Evolutionary conservation across 768 basidiomycete species (phyloP).

Genomic region (Kwoniella sp.): DNA sequence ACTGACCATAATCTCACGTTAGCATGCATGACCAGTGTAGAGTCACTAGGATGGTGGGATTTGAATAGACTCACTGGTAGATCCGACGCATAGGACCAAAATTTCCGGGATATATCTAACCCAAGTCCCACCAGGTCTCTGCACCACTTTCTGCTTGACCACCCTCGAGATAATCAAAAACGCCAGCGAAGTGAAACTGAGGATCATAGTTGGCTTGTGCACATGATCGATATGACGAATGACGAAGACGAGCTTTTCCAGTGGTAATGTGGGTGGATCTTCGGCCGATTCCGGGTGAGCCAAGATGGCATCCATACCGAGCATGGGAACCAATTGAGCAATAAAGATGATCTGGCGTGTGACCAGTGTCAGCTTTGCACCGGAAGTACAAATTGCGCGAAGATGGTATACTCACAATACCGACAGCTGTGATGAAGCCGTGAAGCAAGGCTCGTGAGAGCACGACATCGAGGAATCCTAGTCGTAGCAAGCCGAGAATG

Average conservation of each 20-base stretch:
- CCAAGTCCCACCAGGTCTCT: slow-evolving; percentile 62
- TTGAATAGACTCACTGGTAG: slow-evolving; percentile 67
- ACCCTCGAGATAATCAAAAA: slow-evolving; percentile 66
- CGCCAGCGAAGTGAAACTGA: slow-evolving; percentile 72
- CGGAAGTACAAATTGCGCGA: not conserved
- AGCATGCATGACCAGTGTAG: not conserved
- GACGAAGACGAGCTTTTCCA: slow-evolving; percentile 78
- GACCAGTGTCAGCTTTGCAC: not conserved
- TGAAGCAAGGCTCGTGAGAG: slow-evolving; percentile 82
- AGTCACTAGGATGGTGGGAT: too few relatives aligned
- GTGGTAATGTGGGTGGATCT: slow-evolving; percentile 62
- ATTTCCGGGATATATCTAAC: slow-evolving; percentile 88
- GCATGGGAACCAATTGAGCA: slow-evolving; percentile 75
- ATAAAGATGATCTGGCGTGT: slow-evolving; percentile 72
- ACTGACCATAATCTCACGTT: too few relatives aligned
- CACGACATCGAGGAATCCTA: slow-evolving; percentile 92
- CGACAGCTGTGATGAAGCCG: slow-evolving; percentile 81
- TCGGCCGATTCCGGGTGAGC: slow-evolving; percentile 31
- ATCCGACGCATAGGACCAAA: slow-evolving; percentile 76
- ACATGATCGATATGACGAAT: slow-evolving; percentile 59
- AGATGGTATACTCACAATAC: slow-evolving; percentile 30
- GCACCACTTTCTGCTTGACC: slow-evolving; percentile 59
- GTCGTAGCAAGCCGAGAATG: slow-evolving; percentile 77
- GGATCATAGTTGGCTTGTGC: slow-evolving; percentile 69
- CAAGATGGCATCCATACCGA: slow-evolving; percentile 64